Percentiles rank a stretch among this genome's conserved stretches.
phyloP scores from a whole-genome alignment of 306 rosid genomes.

The Cucurbita maxima region DNA sequence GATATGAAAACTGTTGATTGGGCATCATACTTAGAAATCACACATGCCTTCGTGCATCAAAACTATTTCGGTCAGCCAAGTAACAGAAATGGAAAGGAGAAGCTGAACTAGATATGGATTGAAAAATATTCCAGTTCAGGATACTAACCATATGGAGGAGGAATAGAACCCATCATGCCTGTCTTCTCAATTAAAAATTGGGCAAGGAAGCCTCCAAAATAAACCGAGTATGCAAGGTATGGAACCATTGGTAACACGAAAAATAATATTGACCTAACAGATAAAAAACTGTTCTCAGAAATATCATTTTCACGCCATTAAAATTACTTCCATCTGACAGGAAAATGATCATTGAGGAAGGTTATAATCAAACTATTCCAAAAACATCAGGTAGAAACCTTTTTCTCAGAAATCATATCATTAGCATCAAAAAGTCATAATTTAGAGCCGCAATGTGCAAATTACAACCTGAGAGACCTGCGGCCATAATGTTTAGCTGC shows the following conservation, averaged over 20 bases:
- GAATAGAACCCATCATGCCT: constrained; percentile 98
- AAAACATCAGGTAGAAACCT: background rate
- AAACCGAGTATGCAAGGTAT: constrained; percentile 56
- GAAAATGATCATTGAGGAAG: background rate
- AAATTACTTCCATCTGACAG: background rate
- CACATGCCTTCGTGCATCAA: background rate
- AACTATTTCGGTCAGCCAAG: background rate
- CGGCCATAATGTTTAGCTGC: constrained; percentile 46
- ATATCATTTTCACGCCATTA: too few relatives aligned
- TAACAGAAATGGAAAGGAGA: background rate
- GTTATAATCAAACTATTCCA: background rate
- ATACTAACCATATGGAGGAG: constrained; percentile 79
- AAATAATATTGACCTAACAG: constrained; percentile 53
- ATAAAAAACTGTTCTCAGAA: background rate
- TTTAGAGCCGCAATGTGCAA: constrained; percentile 3
- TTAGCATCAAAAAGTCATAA: background rate
- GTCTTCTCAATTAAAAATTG: constrained; percentile 85
- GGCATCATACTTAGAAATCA: background rate
- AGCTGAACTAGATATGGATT: background rate
- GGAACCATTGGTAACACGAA: constrained; percentile 76
- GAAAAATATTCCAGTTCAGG: background rate
- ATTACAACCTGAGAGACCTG: constrained; percentile 52
- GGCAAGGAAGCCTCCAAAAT: constrained; percentile 77
- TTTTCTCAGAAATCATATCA: background rate
- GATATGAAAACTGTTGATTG: background rate